A percentile compares a stretch with the other conserved stretches of the same genome.
Conservation (phyloP, 2,329 filamentous ascomycete species). For the Colletotrichum acutatum region DNA sequence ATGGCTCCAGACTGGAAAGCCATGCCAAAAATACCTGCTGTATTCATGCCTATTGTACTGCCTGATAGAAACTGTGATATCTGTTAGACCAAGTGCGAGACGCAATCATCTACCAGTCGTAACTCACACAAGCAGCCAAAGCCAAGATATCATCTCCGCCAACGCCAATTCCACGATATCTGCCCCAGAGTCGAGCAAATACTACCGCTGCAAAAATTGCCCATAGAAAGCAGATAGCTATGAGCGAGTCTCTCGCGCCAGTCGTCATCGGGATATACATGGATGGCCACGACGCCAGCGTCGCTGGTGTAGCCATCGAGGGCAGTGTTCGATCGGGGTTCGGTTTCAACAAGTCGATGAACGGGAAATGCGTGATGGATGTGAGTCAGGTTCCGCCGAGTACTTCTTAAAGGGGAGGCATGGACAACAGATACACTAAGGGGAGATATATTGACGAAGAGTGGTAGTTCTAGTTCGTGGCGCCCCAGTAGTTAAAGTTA, state of each 20-base stretch:
- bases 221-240: slow-evolving; percentile 31
- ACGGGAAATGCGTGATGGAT: neutral
- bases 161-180: slow-evolving; percentile 28
- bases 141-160: slow-evolving; percentile 34
- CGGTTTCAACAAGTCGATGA: neutral
- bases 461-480: neutral
- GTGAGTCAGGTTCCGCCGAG: neutral
- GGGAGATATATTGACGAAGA: slow-evolving; percentile 9
- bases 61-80: slow-evolving; percentile 26
- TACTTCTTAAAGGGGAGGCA: neutral
- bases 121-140: slow-evolving; percentile 31
- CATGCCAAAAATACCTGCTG: neutral
- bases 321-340: neutral
- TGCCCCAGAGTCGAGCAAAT: slow-evolving; percentile 25
- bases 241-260: slow-evolving; percentile 27
- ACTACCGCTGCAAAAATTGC: slow-evolving; percentile 18
- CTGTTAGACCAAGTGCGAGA: neutral
- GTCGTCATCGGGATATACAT: slow-evolving; percentile 33
- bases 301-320: slow-evolving; percentile 9
- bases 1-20: no score
- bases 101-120: neutral
- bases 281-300: slow-evolving; percentile 1
- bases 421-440: slow-evolving; percentile 8
- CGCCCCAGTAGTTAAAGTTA: slow-evolving; percentile 11
- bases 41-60: slow-evolving; percentile 32